These are phyloP conservation scores for Hyaloperonospora brassicae DNA, from an alignment of 352 stramenopile species.

Conservation along the genomic window DNA sequence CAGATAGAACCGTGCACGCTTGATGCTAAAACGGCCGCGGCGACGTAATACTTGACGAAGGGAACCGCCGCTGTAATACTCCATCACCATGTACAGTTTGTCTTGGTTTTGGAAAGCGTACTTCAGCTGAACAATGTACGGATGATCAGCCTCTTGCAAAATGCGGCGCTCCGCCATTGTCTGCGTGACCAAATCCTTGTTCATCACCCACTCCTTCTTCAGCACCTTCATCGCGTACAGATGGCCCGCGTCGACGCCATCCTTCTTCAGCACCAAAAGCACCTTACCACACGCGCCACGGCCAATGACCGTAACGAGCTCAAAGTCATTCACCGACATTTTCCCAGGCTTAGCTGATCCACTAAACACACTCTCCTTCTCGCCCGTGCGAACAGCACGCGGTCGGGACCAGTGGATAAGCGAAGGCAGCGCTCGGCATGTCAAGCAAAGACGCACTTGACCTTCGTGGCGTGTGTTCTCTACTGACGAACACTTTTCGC, in stretches of 20 bases:
- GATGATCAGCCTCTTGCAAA: conserved; percentile 63
- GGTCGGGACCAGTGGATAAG: conserved; percentile 66
- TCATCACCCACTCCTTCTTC: conserved; percentile 78
- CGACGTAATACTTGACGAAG: conserved; percentile 58
- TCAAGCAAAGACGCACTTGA: conserved; percentile 54
- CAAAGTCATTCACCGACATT: conserved; percentile 71
- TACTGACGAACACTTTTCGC: conserved; percentile 61
- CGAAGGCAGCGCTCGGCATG: conserved; percentile 46
- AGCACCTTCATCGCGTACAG: conserved; percentile 73
- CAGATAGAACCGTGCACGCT: conserved; percentile 59
- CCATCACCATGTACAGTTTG: conserved; percentile 81
- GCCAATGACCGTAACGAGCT: conserved; percentile 65
- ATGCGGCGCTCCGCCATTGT: conserved; percentile 75
- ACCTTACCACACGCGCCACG: conserved; percentile 64
- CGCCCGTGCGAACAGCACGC: conserved; percentile 50
- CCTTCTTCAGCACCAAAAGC: conserved; percentile 63
- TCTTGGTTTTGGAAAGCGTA: conserved; percentile 76
- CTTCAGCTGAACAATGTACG: conserved; percentile 68
- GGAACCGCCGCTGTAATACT: conserved; percentile 68
- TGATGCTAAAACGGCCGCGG: conserved; percentile 62
- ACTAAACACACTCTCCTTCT: conserved; percentile 66
- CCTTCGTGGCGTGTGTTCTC: conserved; percentile 59
- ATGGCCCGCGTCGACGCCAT: conserved; percentile 43
- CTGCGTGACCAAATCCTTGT: conserved; percentile 68
- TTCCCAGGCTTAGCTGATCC: conserved; percentile 55